Evolutionary conservation across 139 green algal genomes (phyloP), one percentile per base, ranked within the genome.

Genomic region (Chlorella sp.): DNA sequence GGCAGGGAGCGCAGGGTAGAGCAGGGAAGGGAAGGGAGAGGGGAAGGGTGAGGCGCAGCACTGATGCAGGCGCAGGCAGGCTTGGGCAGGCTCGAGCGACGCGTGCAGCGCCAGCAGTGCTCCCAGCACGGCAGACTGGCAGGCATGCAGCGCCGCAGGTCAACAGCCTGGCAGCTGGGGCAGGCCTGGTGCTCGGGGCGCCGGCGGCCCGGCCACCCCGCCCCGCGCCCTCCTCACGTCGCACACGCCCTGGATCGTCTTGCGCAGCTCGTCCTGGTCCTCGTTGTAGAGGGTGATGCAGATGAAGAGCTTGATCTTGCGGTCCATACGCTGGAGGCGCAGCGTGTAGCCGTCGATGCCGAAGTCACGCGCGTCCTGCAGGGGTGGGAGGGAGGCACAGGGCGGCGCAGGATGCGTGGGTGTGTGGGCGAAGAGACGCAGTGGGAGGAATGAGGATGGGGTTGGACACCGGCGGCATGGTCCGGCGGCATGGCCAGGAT

Each of bases 201-300:
- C n/a, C n/a, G 6, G 3, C 56, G 29, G 15, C 56, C 9, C 56
- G 33, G 5, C 58, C 58, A 67, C 36, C 38, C 5, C 0, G 9
- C 36, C 1, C 14, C 36, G 6, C 2, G 33, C 36, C 27, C 68
- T n/a, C 14, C 56, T 62, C 43, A 77, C 72, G 46, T 85, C 79
- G 50, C 73, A 80, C 33, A 85, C 74, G 56, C 79, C 79, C 23
- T 79, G n/a, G 15, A 85, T 73, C 23, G 79, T 85, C 61, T 85
- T 85, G 38, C 74, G 55, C 67, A 85, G 79, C 59, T 77, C 79
- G 23, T 85, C 79, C 9, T 81, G 71, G 64, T 85, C 79, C 27
- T 85, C 79, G 59, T 85, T 85, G 67, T 85, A 85, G 29, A 85
- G 67, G 0, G 79, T 85, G 35, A 85, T 67, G 23, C 73, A 81